Evolutionary conservation across 148 eudicot species (phyloP).

Genomic region (Chenopodium formosanum): DNA sequence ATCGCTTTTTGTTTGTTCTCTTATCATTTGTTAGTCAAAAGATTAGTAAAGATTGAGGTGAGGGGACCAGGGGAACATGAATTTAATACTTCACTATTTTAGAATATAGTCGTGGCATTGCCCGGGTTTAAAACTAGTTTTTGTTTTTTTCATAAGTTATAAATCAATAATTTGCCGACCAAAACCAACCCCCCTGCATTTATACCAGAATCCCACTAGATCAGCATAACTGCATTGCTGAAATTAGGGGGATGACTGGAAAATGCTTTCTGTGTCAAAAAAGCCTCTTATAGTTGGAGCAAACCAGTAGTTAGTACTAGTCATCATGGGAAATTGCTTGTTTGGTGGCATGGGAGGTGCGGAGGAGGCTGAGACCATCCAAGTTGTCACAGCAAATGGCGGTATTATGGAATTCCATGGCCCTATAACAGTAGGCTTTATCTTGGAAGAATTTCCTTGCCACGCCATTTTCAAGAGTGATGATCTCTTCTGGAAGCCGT

Average conservation of each 20-base stretch:
- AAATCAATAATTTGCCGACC: constrained; percentile 12
- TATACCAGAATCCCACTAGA: constrained; percentile 6
- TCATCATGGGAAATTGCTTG: constrained; percentile 72
- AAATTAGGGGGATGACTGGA: background rate
- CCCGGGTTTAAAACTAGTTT: background rate
- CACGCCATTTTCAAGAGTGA: constrained; percentile 64
- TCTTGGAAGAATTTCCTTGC: constrained; percentile 68
- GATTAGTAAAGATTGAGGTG: background rate
- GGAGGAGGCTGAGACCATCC: constrained; percentile 35
- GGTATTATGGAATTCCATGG: constrained; percentile 81
- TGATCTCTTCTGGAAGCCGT: constrained; percentile 71
- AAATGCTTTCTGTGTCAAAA: background rate
- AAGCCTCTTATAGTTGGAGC: background rate
- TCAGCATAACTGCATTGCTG: background rate
- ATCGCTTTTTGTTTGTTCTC: constrained; percentile 15
- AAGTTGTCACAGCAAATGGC: constrained; percentile 63
- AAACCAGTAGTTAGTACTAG: background rate
- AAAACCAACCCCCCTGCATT: constrained; percentile 13
- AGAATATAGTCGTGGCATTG: background rate
- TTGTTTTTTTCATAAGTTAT: background rate
- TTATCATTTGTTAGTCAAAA: constrained; percentile 22
- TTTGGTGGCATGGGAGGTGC: constrained; percentile 47
- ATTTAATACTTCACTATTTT: background rate
- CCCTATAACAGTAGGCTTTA: constrained; percentile 58
- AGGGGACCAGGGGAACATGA: constrained; percentile 17